Conservation (phyloP, 2,329 filamentous ascomycete species). For the Dactylellina sp. region DNA sequence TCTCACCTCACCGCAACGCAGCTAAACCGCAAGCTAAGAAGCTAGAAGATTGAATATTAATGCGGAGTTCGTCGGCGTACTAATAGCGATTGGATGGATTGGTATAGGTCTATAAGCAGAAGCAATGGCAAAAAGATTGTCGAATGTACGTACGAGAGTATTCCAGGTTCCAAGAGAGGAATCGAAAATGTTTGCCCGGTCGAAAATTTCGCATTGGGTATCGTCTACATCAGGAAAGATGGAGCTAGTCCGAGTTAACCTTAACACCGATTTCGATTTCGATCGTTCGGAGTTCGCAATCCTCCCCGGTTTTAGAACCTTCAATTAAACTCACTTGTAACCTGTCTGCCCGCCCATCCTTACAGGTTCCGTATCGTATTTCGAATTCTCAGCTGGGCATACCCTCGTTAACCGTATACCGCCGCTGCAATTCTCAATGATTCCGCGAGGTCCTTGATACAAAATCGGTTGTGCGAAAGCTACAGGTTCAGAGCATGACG, state of each 20-base stretch:
- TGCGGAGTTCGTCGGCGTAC: no score
- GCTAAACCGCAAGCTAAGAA: no score
- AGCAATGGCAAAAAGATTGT: no score
- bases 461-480: no score
- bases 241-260: conserved; percentile 6
- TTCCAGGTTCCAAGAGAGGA: neutral
- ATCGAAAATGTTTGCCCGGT: neutral
- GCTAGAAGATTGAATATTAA: no score
- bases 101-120: no score
- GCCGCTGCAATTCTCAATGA: no score
- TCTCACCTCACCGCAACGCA: conserved; percentile 9
- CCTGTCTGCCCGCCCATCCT: no score
- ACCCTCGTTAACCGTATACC: no score
- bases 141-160: neutral
- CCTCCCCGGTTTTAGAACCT: conserved; percentile 5
- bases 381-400: no score
- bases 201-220: conserved; percentile 31
- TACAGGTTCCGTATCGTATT: no score
- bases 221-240: conserved; percentile 14
- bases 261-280: neutral
- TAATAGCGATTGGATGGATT: no score
- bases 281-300: conserved; percentile 14
- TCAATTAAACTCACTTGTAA: neutral
- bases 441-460: neutral
- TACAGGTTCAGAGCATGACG: conserved; percentile 37